phyloP scores from a whole-genome alignment of 2,329 filamentous ascomycete genomes.

The Ceratocystis diversiconidia region DNA sequence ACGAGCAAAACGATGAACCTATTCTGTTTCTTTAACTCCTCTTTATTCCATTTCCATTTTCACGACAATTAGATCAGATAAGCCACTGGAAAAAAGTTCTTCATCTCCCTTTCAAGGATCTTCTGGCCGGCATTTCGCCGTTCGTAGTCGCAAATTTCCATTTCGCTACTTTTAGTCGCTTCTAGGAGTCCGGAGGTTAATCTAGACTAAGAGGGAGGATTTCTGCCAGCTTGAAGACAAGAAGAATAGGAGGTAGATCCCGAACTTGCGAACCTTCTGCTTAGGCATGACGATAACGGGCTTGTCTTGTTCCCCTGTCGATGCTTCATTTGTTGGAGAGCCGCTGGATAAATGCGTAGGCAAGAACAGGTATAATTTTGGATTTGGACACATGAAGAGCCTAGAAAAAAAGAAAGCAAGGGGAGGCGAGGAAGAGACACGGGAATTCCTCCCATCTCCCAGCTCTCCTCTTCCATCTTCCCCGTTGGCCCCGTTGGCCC shows the following conservation, averaged over 20 bases:
- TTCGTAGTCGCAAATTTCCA: neutral
- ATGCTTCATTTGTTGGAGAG: no score
- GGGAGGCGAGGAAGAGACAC: neutral
- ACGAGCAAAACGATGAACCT: neutral
- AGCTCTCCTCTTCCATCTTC: neutral
- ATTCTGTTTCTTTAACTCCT: neutral
- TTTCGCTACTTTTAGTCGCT: neutral
- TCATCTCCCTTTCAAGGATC: neutral
- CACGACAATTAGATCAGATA: neutral
- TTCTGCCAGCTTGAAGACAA: no score
- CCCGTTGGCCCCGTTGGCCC: neutral
- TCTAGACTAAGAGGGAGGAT: no score
- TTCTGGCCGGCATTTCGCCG: constrained; percentile 1
- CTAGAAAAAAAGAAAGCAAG: neutral
- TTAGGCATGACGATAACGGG: no score
- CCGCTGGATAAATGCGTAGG: no score
- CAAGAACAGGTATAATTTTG: no score
- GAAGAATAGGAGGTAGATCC: no score
- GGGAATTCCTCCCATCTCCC: neutral
- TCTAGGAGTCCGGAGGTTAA: no score
- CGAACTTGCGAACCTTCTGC: no score
- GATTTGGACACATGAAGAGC: neutral
- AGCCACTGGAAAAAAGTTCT: neutral
- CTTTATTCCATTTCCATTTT: neutral
- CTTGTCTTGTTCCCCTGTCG: no score